Percentiles rank a stretch among this genome's conserved stretches.
Conservation (phyloP, 345 rosid species). For the Citrus trifoliata region DNA sequence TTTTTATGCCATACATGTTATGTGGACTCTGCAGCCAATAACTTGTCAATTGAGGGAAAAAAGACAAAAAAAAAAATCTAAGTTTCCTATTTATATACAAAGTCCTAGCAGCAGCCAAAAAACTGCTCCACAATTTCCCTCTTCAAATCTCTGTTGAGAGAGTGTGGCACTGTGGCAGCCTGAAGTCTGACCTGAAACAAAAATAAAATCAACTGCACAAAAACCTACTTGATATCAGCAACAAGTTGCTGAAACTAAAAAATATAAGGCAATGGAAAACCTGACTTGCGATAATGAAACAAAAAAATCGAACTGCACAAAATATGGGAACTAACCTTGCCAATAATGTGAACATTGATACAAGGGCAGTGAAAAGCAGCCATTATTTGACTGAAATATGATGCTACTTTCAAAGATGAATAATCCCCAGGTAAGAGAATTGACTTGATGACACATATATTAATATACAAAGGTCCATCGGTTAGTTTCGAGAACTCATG, state of each 20-base stretch:
- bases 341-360: conserved; percentile 16
- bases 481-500: conserved; percentile 47
- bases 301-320: background rate
- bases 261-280: background rate
- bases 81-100: conserved; percentile 47
- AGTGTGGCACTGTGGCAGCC: background rate
- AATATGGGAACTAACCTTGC: conserved; percentile 27
- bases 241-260: background rate
- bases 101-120: conserved; percentile 30
- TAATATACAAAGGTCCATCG: conserved; percentile 27
- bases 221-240: background rate
- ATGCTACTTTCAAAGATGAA: conserved; percentile 26
- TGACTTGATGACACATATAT: conserved; percentile 15
- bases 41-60: conserved; percentile 5
- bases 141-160: background rate
- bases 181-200: conserved; percentile 7
- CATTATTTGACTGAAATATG: conserved; percentile 39
- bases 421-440: conserved; percentile 24
- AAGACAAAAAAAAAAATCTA: background rate
- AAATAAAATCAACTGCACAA: too few species aligned
- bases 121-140: conserved; percentile 12
- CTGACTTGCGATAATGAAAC: too few species aligned
- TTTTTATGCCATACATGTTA: conserved; percentile 24
- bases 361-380: conserved; percentile 22
- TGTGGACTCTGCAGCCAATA: conserved; percentile 10